phyloP scores from a whole-genome alignment of 1,139 yeast genomes.

The Blastobotrys persicus region DNA sequence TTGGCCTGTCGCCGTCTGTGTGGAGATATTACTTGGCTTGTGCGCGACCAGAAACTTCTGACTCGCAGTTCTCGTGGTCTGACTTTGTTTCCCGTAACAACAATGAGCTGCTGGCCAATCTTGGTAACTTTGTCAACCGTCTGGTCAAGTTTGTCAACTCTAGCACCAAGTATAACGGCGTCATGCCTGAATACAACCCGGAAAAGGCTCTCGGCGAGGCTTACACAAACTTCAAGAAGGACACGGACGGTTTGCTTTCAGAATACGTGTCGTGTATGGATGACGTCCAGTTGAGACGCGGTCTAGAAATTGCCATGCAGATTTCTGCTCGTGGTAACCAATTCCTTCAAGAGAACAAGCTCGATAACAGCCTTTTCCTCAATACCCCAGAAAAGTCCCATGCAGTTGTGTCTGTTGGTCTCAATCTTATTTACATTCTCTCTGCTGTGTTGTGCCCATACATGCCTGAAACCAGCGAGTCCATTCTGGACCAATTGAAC shows the following conservation, averaged over 20 bases:
- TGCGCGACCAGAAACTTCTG: conserved; percentile 92
- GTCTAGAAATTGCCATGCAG: conserved; percentile 87
- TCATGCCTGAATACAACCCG: conserved; percentile 60
- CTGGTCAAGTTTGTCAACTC: conserved; percentile 85
- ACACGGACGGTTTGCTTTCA: conserved; percentile 55
- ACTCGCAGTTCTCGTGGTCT: conserved; percentile 95
- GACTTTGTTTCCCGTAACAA: conserved; percentile 94
- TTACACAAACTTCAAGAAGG: conserved; percentile 47
- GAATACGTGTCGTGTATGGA: conserved; percentile 74
- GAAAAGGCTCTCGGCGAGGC: conserved; percentile 41
- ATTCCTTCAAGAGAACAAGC: conserved; percentile 91
- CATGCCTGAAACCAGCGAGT: conserved; percentile 79
- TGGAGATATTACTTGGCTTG: conserved; percentile 96
- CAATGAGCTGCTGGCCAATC: conserved; percentile 87
- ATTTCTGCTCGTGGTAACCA: conserved; percentile 90
- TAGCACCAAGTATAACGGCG: conserved; percentile 83
- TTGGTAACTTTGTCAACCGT: conserved; percentile 96
- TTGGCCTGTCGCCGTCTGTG: conserved; percentile 86
- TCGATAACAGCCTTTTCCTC: conserved; percentile 80
- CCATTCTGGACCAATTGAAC: conserved; percentile 74
- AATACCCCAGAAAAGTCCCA: conserved; percentile 79
- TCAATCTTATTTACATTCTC: conserved; percentile 81
- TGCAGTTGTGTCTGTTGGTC: conserved; percentile 88
- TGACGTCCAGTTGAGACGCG: conserved; percentile 76
- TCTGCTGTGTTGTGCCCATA: conserved; percentile 79